These are phyloP conservation scores for Penicillium ochrochloron DNA, from an alignment of 495 filamentous ascomycete species.

Conservation along the genomic window DNA sequence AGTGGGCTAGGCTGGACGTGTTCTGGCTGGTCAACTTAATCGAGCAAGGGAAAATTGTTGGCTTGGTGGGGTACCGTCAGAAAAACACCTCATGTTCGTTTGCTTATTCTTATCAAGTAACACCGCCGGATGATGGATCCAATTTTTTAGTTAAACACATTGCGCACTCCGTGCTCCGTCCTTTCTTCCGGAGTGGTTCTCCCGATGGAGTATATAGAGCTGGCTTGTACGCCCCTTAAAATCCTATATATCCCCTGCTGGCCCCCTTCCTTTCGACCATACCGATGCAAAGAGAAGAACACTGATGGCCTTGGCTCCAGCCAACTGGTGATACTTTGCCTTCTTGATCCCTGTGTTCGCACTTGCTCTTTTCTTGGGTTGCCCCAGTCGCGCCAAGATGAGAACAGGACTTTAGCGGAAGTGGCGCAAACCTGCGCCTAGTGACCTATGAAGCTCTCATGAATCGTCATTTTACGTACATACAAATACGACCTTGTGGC, in stretches of 20 bases:
- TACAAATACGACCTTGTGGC: neutral
- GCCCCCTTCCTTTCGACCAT: neutral
- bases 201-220: neutral
- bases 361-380: neutral
- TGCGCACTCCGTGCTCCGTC: neutral
- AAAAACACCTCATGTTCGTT: neutral
- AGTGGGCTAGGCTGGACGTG: neutral
- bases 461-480: neutral
- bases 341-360: neutral
- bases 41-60: neutral
- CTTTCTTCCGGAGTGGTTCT: neutral
- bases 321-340: neutral
- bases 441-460: neutral
- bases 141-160: neutral
- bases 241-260: neutral
- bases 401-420: neutral
- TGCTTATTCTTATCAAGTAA: constrained; percentile 1
- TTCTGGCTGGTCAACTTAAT: constrained; percentile 16
- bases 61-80: neutral
- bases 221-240: neutral
- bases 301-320: neutral
- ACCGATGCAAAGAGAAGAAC: neutral
- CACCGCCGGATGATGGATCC: neutral
- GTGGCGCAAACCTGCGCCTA: neutral
- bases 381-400: neutral